A percentile compares a stretch with the other conserved stretches of the same genome.
Conservation (phyloP, 352 stramenopile species). For the Blastocystis sp. region DNA sequence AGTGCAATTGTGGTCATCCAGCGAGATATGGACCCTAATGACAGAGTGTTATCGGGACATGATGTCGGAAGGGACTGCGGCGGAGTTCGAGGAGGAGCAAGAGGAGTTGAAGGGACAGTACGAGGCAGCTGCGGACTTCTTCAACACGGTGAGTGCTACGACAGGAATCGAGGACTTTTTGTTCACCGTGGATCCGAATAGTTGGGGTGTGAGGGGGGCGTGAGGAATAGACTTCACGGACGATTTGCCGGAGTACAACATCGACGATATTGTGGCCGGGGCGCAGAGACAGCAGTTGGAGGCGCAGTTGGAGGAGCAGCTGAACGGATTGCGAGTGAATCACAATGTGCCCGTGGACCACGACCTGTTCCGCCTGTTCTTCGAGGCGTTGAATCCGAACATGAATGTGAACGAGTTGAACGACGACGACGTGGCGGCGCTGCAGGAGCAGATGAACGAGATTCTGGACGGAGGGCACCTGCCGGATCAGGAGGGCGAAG, state of each 20-base stretch:
- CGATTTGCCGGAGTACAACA: slow-evolving; percentile 6
- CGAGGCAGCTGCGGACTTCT: slow-evolving; percentile 13
- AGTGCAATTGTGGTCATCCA: not conserved
- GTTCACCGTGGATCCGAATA: slow-evolving; percentile 29
- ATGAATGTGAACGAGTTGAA: slow-evolving; percentile 55
- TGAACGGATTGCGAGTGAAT: slow-evolving; percentile 12
- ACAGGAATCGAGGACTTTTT: slow-evolving; percentile 28
- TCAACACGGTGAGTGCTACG: not conserved
- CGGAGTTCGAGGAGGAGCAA: not conserved
- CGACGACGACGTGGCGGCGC: slow-evolving; percentile 52
- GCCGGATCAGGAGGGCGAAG: not conserved
- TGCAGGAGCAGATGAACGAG: slow-evolving; percentile 53
- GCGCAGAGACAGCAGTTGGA: slow-evolving; percentile 6
- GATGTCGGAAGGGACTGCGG: not conserved
- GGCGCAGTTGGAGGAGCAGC: slow-evolving; percentile 29
- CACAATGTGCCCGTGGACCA: slow-evolving; percentile 54
- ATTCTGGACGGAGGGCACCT: slow-evolving; percentile 14
- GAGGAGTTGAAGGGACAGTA: not conserved
- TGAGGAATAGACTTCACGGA: slow-evolving; percentile 45
- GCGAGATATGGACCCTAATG: slow-evolving; percentile 21
- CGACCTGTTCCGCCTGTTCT: slow-evolving; percentile 41
- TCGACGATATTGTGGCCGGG: slow-evolving; percentile 24
- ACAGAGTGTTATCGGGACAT: slow-evolving; percentile 34
- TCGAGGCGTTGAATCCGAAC: slow-evolving; percentile 47
- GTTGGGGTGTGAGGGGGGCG: not conserved